Evolutionary conservation across 78 protist species (phyloP), one percentile per base, ranked within the genome.

Genomic region (Dictyostelium discoideum): DNA sequence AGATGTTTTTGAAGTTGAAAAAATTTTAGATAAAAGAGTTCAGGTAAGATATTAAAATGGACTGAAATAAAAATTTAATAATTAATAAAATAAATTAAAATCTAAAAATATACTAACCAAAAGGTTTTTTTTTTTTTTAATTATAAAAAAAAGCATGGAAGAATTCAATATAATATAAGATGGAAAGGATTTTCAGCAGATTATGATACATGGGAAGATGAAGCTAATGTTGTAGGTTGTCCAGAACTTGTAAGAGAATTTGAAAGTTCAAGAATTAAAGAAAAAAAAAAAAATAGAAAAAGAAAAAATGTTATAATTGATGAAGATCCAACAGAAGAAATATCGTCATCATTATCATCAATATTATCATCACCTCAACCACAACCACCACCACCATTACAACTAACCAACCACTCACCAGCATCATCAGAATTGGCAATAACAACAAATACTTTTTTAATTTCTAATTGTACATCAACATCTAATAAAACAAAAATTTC

Each of bases 181-280:
- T 79, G 85, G 85, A 42, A 79, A n/a, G 63, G 63, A 5, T 79
- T 79, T 79, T 14, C 32, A n/a, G 14, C 3, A 8, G 32, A 24
- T 10, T 32, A 79, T 37, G 85, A 32, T n/a, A 79, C 85, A n/a
- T 79, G 85, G 85, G 85, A 79, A n/a, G 50, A 42, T 44, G 85
- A 79, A 22, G 85, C 24, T 16, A 79, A 79, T 46, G 85, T 79
- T 3, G 22, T 11, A 14, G 50, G 50, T n/a, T 79, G 85, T 79
- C n/a, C 44, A 20, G 85, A 79, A 20, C 32, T 44, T 3, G 63
- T 79, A 2, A 20, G 20, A n/a, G 63, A 79, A 10, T 79, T 79
- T 40, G n/a, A 42, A 18, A 18, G 7, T 0, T 4, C 24, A 37
- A 26, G 42, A 6, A 9, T 16, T 13, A 5, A 79, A n/a, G 32